Evolutionary conservation across 495 filamentous ascomycete species (phyloP).

Genomic region (Achaetomiella virescens): DNA sequence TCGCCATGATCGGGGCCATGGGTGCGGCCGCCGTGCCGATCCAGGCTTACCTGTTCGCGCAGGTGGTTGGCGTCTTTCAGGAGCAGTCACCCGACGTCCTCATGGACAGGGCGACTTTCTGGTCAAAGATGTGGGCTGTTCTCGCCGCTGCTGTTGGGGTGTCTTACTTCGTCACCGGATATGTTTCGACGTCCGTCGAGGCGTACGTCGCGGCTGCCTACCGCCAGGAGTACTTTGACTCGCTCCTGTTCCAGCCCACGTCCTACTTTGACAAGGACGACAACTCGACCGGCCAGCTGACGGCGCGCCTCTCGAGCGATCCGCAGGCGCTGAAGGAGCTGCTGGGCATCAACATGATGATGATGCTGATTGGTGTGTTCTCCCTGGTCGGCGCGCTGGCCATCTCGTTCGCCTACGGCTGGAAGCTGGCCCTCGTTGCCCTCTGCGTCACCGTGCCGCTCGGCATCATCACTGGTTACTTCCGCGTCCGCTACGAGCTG

Average conservation of each 20-base stretch:
- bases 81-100: conserved; percentile 14
- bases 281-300: conserved; percentile 58
- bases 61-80: conserved; percentile 38
- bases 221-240: conserved; percentile 54
- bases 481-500: conserved; percentile 49
- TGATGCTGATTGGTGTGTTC: conserved; percentile 46
- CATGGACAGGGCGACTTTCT: conserved; percentile 34
- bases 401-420: conserved; percentile 51
- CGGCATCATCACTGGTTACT: conserved; percentile 43
- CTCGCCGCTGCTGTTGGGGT: conserved; percentile 36
- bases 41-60: conserved; percentile 41
- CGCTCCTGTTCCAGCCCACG: conserved; percentile 50
- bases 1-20: conserved; percentile 35
- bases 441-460: conserved; percentile 46
- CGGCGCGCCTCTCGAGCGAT: conserved; percentile 50
- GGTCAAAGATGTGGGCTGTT: conserved; percentile 45
- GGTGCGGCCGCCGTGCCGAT: conserved; percentile 35
- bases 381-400: conserved; percentile 42
- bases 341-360: conserved; percentile 50
- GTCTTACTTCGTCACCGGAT: conserved; percentile 35
- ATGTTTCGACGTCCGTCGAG: conserved; percentile 32
- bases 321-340: conserved; percentile 59
- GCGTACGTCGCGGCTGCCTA: conserved; percentile 43
- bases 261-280: conserved; percentile 58
- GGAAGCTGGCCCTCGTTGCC: conserved; percentile 51